Percentiles rank a stretch among this genome's conserved stretches.
Evolutionary conservation across 176 grass and related monocot genomes (phyloP).

Genomic region (Rhynchospora pubera): DNA sequence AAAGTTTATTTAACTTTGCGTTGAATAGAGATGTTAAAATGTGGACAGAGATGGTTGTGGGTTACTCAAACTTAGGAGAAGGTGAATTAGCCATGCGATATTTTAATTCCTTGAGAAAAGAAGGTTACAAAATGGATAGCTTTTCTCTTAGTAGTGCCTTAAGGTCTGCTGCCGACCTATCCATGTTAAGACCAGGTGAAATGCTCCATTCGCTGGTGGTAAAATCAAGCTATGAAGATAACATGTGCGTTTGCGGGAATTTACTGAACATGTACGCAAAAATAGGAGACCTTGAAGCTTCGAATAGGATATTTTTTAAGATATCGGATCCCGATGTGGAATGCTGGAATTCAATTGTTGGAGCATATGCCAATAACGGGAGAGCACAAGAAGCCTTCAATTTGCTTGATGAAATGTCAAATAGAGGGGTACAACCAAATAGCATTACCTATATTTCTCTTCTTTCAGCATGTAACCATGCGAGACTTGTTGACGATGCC

Average conservation of each 20-base stretch:
- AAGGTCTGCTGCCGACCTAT: slow-evolving; percentile 49
- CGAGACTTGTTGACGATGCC: slow-evolving; percentile 55
- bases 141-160: slow-evolving; percentile 90
- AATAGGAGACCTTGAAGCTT: slow-evolving; percentile 50
- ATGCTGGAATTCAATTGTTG: slow-evolving; percentile 93
- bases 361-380: slow-evolving; percentile 61
- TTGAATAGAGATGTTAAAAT: slow-evolving; percentile 65
- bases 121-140: slow-evolving; percentile 64
- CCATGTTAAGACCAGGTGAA: slow-evolving; percentile 66
- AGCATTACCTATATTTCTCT: slow-evolving; percentile 82
- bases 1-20: slow-evolving; percentile 47
- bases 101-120: slow-evolving; percentile 50
- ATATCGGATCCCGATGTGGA: slow-evolving; percentile 60
- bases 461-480: slow-evolving; percentile 75
- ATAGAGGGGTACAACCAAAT: slow-evolving; percentile 47
- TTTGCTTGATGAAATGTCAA: slow-evolving; percentile 67
- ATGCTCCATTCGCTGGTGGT: slow-evolving; percentile 64
- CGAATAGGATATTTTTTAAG: slow-evolving; percentile 40
- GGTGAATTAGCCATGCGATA: slow-evolving; percentile 69
- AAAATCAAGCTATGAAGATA: slow-evolving; percentile 56
- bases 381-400: slow-evolving; percentile 65
- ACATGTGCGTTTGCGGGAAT: slow-evolving; percentile 71
- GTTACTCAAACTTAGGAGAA: slow-evolving; percentile 52
- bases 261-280: slow-evolving; percentile 84
- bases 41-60: slow-evolving; percentile 96